Evolutionary conservation across 2,329 filamentous ascomycete species (phyloP), one percentile per base, ranked within the genome.

Genomic region (Aspergillus sp.): DNA sequence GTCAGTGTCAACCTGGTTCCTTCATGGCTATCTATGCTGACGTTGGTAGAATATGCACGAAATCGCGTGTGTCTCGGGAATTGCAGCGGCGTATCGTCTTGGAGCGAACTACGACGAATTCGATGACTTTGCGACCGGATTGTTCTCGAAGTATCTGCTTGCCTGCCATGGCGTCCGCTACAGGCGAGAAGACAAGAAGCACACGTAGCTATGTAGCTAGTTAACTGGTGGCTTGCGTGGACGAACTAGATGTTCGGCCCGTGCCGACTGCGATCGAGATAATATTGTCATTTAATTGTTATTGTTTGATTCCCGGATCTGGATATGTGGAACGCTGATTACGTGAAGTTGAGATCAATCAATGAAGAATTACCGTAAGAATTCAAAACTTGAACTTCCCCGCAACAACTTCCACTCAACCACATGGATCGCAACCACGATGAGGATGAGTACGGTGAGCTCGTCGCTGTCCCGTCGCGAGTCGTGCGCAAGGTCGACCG

Each of bases 21-120:
- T 31, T 31, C 27, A 11, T 31, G 8, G 27, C 8, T 11, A 31
- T 31, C 8, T 31, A 11, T 31, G 40, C 41, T 47, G 47, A 33
- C 12, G 1, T 11, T 31, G 8, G 11, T 37, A 73, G 66, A 76
- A 76, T 57, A 83, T 83, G 77, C 81, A 91, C 64, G 88, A 91
- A 66, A 79, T 89, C 9, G 89, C 88, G 1, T 86, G 86, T 56
- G 86, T 91, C 50, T 86, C 83, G 55, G 88, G 88, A 0, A 89
- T 90, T 48, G 85, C 87, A 4, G 88, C 88, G 2, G 89, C 88
- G 0, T 88, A 89, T 54, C 82, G 85, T 47, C 75, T 90, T 0
- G 89, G 88, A 0, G 88, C 87, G 0, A 76, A 80, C 2, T 90
- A 90, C 64, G 69, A 73, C 37, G 63, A 61, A 3, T 72, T 75